Conservation (phyloP, 225 moss, liverwort and hornwort genomes). For the Anthoceros angustus region DNA sequence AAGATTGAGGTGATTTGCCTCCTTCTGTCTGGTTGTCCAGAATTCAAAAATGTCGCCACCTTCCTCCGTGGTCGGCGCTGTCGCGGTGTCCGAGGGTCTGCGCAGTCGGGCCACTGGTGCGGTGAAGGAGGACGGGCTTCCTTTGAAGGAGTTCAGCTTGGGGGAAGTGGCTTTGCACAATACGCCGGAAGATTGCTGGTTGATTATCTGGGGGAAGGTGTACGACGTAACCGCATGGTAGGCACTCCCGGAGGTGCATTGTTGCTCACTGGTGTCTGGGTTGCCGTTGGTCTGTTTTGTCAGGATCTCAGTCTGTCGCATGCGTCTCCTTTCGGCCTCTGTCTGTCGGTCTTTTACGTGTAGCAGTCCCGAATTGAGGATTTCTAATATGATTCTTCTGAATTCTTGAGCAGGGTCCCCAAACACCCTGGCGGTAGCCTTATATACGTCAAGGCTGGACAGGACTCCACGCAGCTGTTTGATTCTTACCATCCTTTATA, state of each 20-base stretch:
- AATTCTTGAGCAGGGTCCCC: slow-evolving; percentile 45
- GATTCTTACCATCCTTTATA: slow-evolving; percentile 97
- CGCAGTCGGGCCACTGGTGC: slow-evolving; percentile 12
- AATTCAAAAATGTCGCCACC: neutral
- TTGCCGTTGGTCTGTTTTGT: neutral
- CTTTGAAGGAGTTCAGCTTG: slow-evolving; percentile 47
- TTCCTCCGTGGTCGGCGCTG: neutral
- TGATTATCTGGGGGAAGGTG: slow-evolving; percentile 91
- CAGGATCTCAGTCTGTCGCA: neutral
- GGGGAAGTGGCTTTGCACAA: slow-evolving; percentile 72
- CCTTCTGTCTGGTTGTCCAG: no score
- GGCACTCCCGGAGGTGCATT: slow-evolving; percentile 2
- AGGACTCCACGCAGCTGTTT: slow-evolving; percentile 93
- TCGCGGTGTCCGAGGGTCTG: slow-evolving; percentile 15
- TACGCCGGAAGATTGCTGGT: slow-evolving; percentile 68
- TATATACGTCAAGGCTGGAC: slow-evolving; percentile 89
- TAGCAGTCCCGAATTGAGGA: neutral
- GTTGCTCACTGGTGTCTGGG: neutral
- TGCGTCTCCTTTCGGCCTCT: slow-evolving; percentile 6
- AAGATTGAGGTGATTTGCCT: no score
- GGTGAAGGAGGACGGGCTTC: slow-evolving; percentile 12
- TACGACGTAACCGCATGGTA: slow-evolving; percentile 89
- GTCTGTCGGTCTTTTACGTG: slow-evolving; percentile 8
- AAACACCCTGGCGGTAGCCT: slow-evolving; percentile 89
- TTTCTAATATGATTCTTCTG: neutral